Conservation (phyloP, 202 grass and related monocot genomes). For the Thinopyrum obtusiflorum region DNA sequence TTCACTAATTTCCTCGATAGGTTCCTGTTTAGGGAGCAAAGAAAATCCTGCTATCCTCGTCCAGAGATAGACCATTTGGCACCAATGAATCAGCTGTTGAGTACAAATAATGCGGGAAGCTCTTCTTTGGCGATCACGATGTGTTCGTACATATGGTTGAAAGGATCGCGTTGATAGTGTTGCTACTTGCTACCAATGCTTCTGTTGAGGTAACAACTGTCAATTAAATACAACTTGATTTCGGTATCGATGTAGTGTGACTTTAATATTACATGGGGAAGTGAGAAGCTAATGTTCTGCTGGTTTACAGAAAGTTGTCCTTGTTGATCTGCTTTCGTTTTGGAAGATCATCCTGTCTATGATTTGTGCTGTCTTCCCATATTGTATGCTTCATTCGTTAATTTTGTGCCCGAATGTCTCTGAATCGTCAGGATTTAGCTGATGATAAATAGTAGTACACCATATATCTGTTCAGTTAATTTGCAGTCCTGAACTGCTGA, state of each 20-base stretch:
- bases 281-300: not conserved
- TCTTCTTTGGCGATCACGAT: no score
- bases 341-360: not conserved
- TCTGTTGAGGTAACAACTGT: no score
- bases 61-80: no score
- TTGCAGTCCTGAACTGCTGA: not conserved
- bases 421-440: not conserved
- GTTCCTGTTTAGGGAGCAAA: not conserved
- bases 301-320: not conserved
- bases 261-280: not conserved
- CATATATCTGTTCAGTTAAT: constrained; percentile 4
- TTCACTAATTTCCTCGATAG: not conserved
- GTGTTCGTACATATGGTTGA: no score
- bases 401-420: not conserved
- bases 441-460: constrained; percentile 32
- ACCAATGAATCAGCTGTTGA: no score
- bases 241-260: not conserved
- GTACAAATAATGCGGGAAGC: no score
- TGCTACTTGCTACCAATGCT: no score
- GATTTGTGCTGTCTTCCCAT: not conserved
- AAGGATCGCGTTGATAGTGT: no score
- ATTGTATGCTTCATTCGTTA: constrained; percentile 21
- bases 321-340: not conserved
- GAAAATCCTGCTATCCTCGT: no score
- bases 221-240: not conserved